Evolutionary conservation across 192 early-diverging fungal genomes (phyloP).

Genomic region (Podila epigama): DNA sequence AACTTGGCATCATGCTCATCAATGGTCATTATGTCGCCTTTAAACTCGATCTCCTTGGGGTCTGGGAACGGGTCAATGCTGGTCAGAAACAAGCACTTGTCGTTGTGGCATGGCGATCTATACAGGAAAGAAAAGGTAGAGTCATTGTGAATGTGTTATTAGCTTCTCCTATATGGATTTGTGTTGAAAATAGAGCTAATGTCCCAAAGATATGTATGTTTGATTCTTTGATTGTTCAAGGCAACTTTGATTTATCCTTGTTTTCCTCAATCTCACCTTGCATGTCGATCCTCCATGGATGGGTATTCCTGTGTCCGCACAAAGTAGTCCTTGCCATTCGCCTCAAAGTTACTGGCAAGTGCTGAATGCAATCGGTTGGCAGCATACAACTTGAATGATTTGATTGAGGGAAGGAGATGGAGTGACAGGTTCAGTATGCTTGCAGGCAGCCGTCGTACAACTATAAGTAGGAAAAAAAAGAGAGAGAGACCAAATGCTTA

Average conservation of each 20-base stretch:
- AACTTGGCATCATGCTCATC: slow-evolving; percentile 51
- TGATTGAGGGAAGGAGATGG: not conserved
- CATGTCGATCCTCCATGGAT: slow-evolving; percentile 38
- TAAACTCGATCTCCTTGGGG: slow-evolving; percentile 46
- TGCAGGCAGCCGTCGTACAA: too few relatives aligned
- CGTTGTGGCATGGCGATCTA: slow-evolving; percentile 59
- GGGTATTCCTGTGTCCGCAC: slow-evolving; percentile 49
- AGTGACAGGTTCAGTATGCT: too few relatives aligned
- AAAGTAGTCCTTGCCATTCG: slow-evolving; percentile 51
- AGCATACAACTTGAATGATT: slow-evolving; percentile 53
- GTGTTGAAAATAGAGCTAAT: too few relatives aligned
- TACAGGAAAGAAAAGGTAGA: not conserved
- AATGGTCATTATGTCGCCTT: slow-evolving; percentile 31
- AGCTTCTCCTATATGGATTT: too few relatives aligned
- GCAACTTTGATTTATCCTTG: not conserved
- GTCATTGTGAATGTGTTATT: not conserved
- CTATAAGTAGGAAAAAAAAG: too few relatives aligned
- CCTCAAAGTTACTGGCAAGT: slow-evolving; percentile 38
- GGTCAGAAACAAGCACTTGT: slow-evolving; percentile 58
- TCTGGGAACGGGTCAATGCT: slow-evolving; percentile 56
- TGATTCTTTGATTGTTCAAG: too few relatives aligned
- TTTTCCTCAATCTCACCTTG: slow-evolving; percentile 28
- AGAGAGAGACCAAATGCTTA: too few relatives aligned
- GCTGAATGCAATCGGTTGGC: slow-evolving; percentile 47
- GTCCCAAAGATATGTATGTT: too few relatives aligned